These are phyloP conservation scores for Dysphania ambrosioides DNA, from an alignment of 148 eudicot species.

Conservation along the genomic window DNA sequence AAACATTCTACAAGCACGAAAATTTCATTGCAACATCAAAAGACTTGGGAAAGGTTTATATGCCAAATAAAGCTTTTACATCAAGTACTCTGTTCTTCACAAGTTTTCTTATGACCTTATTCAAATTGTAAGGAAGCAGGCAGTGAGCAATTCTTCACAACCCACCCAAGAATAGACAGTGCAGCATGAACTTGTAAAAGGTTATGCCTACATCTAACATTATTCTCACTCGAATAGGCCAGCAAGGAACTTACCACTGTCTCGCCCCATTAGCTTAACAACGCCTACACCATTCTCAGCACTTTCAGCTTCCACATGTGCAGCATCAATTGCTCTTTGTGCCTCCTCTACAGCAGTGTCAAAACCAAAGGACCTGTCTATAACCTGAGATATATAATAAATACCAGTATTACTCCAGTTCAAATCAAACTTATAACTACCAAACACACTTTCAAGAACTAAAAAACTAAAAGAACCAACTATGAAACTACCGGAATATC, in stretches of 20 bases:
- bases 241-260: conserved; percentile 29
- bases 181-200: background rate
- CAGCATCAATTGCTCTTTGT: conserved; percentile 50
- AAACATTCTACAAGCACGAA: background rate
- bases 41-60: background rate
- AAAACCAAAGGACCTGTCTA: conserved; percentile 51
- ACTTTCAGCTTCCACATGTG: conserved; percentile 50
- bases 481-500: conserved; percentile 43
- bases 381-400: conserved; percentile 27
- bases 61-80: background rate
- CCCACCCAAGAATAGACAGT: background rate
- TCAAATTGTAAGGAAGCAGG: background rate
- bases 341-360: conserved; percentile 57
- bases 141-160: background rate
- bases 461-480: background rate
- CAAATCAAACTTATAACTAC: background rate
- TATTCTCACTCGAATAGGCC: background rate
- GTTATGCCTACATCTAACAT: background rate
- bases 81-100: background rate
- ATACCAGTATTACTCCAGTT: background rate
- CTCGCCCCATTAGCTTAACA: conserved; percentile 51
- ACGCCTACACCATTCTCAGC: conserved; percentile 45
- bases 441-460: background rate
- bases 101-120: background rate
- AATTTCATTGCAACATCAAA: background rate